Percentiles rank a stretch among this genome's conserved stretches.
phyloP scores from a whole-genome alignment of 2,329 filamentous ascomycete species.

The Fusarium sp. region DNA sequence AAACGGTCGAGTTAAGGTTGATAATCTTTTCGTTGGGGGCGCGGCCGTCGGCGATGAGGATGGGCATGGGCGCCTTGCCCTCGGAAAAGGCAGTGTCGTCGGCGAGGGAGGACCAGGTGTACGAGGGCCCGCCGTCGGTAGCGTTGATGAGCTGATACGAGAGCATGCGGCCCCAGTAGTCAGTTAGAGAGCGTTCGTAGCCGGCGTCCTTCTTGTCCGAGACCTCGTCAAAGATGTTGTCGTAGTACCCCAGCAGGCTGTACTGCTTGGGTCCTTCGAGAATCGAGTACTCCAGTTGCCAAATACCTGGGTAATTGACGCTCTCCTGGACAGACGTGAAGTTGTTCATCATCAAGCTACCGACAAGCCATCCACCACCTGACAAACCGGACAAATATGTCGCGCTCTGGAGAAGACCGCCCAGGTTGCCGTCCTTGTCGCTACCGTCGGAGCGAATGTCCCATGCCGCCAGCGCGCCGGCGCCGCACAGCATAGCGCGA shows the following conservation, averaged over 20 bases:
- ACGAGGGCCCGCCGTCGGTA: constrained; percentile 79
- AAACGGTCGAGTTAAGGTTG: constrained; percentile 72
- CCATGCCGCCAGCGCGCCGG: constrained; percentile 84
- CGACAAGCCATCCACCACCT: constrained; percentile 87
- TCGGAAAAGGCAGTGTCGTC: constrained; percentile 60
- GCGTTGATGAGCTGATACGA: constrained; percentile 88
- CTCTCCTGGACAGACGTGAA: constrained; percentile 73
- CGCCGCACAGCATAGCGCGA: constrained; percentile 87
- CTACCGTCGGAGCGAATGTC: constrained; percentile 76
- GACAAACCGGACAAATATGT: constrained; percentile 88
- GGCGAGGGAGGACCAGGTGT: constrained; percentile 83
- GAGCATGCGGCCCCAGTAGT: constrained; percentile 92
- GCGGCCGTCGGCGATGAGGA: constrained; percentile 66
- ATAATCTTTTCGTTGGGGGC: constrained; percentile 61
- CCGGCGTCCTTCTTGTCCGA: constrained; percentile 58
- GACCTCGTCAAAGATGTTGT: constrained; percentile 54
- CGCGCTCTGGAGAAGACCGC: constrained; percentile 84
- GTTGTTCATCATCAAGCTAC: constrained; percentile 88
- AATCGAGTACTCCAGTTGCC: constrained; percentile 61
- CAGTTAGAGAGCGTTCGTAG: constrained; percentile 79
- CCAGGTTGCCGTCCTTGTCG: constrained; percentile 74
- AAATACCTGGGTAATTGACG: constrained; percentile 55
- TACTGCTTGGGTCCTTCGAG: constrained; percentile 58
- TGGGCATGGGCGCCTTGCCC: constrained; percentile 64
- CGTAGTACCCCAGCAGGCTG: constrained; percentile 59